Conservation (phyloP, 2,329 filamentous ascomycete genomes). For the Sodiomyces alkalinus region DNA sequence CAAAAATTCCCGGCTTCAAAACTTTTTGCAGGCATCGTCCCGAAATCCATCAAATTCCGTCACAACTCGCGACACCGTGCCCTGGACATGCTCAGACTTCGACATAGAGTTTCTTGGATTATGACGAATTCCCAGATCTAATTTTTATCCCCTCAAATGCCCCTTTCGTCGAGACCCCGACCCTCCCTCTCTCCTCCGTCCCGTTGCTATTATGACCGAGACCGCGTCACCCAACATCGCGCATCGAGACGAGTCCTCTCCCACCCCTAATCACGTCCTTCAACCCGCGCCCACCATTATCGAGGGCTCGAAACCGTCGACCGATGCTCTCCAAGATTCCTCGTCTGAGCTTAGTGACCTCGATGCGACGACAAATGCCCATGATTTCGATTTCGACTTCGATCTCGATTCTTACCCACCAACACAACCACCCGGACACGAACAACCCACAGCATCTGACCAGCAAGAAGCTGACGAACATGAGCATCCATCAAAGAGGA, state of each 20-base stretch:
- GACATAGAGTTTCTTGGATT: conserved; percentile 27
- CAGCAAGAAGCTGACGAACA: conserved; percentile 13
- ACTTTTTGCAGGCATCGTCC: conserved; percentile 36
- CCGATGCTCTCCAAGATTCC: conserved; percentile 4
- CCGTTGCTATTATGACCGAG: conserved; percentile 39
- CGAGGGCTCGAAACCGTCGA: neutral
- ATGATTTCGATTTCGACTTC: conserved; percentile 5
- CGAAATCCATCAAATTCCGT: conserved; percentile 27
- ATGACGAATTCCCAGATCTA: conserved; percentile 36
- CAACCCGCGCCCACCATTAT: conserved; percentile 5
- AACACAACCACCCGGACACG: conserved; percentile 1
- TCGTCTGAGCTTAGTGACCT: conserved; percentile 7
- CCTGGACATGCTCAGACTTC: conserved; percentile 41
- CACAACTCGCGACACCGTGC: conserved; percentile 28
- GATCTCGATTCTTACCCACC: conserved; percentile 2
- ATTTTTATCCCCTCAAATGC: conserved; percentile 43
- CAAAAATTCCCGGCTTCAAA: conserved; percentile 12
- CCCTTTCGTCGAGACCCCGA: conserved; percentile 38
- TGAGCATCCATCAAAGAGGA: conserved; percentile 49
- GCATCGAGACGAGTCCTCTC: conserved; percentile 18
- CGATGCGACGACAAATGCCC: conserved; percentile 7
- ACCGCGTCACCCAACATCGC: conserved; percentile 38
- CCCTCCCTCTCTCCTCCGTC: conserved; percentile 26
- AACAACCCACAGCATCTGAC: conserved; percentile 3
- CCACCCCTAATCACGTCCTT: conserved; percentile 10